These are phyloP conservation scores for Haplosporangium sp. DNA, from an alignment of 371 early-diverging fungal genomes.

Conservation along the genomic window DNA sequence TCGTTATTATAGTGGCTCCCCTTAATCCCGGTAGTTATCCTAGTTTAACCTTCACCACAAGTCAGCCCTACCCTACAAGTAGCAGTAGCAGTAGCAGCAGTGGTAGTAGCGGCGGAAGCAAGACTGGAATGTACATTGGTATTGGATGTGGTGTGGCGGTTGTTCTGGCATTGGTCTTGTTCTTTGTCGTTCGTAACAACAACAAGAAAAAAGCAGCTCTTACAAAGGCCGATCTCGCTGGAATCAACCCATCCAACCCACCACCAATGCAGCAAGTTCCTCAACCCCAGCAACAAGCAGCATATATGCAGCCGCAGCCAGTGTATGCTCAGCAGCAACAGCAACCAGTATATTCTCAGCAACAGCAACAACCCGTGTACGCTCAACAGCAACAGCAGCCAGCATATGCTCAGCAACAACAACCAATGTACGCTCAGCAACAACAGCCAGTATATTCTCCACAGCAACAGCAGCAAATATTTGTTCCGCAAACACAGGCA, in stretches of 20 bases:
- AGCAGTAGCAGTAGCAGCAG: neutral
- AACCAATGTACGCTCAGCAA: conserved; percentile 8
- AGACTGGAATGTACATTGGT: conserved; percentile 40
- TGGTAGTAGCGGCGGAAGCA: neutral
- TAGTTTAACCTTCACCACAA: conserved; percentile 2
- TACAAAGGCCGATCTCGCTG: conserved; percentile 13
- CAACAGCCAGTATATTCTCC: conserved; percentile 6
- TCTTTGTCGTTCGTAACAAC: conserved; percentile 25
- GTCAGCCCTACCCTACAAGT: neutral
- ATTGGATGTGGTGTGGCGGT: conserved; percentile 39
- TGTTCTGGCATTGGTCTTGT: conserved; percentile 18
- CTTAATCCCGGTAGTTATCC: conserved; percentile 1
- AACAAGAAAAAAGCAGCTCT: conserved; percentile 1
- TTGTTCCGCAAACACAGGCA: no score
- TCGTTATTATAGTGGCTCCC: neutral
- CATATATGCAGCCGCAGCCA: neutral
- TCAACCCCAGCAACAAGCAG: conserved; percentile 5
- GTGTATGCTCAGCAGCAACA: neutral
- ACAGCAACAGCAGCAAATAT: neutral
- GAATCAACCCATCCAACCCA: conserved; percentile 17
- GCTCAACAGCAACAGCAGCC: conserved; percentile 17
- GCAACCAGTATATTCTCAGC: conserved; percentile 12
- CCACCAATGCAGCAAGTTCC: conserved; percentile 15
- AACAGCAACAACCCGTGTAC: conserved; percentile 2
- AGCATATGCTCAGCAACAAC: conserved; percentile 7